These are phyloP conservation scores for Fusarium protoensiforme DNA, from an alignment of 2,329 filamentous ascomycete species.

Conservation along the genomic window DNA sequence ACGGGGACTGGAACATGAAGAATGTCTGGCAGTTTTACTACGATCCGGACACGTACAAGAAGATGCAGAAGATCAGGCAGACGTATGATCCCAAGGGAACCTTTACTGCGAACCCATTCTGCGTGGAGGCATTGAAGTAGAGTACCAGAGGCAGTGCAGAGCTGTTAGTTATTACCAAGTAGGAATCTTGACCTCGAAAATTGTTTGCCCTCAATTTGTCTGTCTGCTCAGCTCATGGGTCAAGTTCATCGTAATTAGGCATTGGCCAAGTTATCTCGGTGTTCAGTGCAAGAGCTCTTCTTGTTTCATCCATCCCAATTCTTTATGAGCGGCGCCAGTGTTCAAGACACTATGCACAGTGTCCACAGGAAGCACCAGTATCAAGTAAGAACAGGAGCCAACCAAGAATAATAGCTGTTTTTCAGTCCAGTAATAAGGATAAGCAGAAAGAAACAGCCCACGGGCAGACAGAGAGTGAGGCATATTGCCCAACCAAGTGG, in stretches of 20 bases:
- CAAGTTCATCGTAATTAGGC: not conserved
- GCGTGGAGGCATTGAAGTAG: not conserved
- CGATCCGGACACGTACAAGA: conserved; percentile 48
- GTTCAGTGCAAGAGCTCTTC: not conserved
- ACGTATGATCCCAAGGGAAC: conserved; percentile 49
- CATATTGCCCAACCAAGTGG: not conserved
- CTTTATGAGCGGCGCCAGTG: not conserved
- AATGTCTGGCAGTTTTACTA: conserved; percentile 50
- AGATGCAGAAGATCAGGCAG: conserved; percentile 42
- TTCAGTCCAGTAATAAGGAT: too few relatives aligned
- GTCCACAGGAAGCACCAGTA: not conserved
- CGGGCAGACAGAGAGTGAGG: not conserved
- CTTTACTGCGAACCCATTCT: conserved; percentile 52
- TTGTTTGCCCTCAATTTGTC: not conserved
- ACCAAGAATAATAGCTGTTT: not conserved
- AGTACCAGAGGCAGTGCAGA: not conserved
- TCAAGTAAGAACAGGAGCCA: not conserved
- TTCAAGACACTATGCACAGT: too few relatives aligned
- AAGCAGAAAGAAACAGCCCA: too few relatives aligned
- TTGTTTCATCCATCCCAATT: not conserved
- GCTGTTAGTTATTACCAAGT: not conserved
- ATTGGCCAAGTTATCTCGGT: not conserved
- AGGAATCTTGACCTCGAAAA: not conserved
- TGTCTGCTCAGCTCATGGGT: too few relatives aligned
- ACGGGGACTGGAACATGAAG: conserved; percentile 49